Evolutionary conservation across 768 basidiomycete species (phyloP), one percentile per base, ranked within the genome.

Genomic region (Rhizopogon vulgaris): DNA sequence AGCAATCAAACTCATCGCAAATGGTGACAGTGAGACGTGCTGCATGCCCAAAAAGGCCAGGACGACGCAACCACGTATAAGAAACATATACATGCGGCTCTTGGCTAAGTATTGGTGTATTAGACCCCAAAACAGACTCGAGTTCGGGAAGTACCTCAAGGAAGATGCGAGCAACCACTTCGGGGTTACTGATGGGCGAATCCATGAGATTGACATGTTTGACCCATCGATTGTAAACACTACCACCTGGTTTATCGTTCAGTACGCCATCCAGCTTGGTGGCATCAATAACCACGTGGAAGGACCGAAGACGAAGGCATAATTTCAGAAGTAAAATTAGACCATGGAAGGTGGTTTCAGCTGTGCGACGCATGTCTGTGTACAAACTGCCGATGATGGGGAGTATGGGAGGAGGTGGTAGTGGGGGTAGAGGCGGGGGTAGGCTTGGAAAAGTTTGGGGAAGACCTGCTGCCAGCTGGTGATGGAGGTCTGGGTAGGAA

Each of bases 311-410:
- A n/a, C 17, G 27, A 6, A 47, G 49, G 9, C 49, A 51, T 22
- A 47, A 11, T 6, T 22, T 25, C 17, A 51, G 28, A 17, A 51
- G 30, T 11, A 24, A 32, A 28, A 46, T 43, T 14, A 51, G 47
- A 49, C 49, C 49, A n/a, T 51, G 30, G 17, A 51, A 46, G 46
- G 49, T 51, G n/a, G 49, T 34, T 27, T 49, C n/a, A 11, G 46
- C 2, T 22, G 15, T 50, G 5, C 18, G n/a, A 22, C 10, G 17
- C 12, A 2, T 14, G 7, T n/a, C 9, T 18, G 10, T 12, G 22
- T 11, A n/a, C 18, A 6, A 4, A 18, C 6, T 34, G 25, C 2
- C 7, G 12, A 30, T 30, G 17, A 43, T 11, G n/a, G n/a, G n/a
- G n/a, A n/a, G n/a, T n/a, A n/a, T n/a, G n/a, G n/a, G n/a, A n/a